Conservation (phyloP, 352 stramenopile genomes). For the Phytopythium litorale region DNA sequence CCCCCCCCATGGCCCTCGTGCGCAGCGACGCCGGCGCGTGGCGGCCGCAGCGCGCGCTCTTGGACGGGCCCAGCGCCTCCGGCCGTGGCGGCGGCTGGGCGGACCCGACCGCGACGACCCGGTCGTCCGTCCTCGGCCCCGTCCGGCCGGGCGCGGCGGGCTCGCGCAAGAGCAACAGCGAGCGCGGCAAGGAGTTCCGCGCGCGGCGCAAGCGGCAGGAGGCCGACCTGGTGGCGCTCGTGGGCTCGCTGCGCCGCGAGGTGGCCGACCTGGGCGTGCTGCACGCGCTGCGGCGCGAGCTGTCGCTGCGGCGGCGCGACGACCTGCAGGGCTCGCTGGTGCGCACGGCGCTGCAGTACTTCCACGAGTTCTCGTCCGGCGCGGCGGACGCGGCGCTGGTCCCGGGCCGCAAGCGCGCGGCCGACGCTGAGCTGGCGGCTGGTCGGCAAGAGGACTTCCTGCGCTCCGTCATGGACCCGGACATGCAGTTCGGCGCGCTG, state of each 20-base stretch:
- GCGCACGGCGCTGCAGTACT: constrained; percentile 41
- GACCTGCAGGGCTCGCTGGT: constrained; percentile 37
- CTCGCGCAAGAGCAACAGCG: constrained; percentile 53
- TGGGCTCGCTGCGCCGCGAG: constrained; percentile 35
- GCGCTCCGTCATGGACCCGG: constrained; percentile 29
- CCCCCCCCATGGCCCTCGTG: too few species aligned
- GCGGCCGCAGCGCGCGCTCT: too few species aligned
- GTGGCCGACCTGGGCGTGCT: constrained; percentile 44
- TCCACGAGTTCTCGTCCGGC: constrained; percentile 39
- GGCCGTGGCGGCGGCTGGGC: too few species aligned
- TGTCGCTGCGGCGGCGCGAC: constrained; percentile 26
- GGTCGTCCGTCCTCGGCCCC: too few species aligned
- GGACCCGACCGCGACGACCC: too few species aligned
- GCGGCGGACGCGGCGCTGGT: constrained; percentile 19
- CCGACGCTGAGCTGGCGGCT: constrained; percentile 11
- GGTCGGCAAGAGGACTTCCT: constrained; percentile 30
- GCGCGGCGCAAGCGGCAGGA: constrained; percentile 50
- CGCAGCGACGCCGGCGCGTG: too few species aligned
- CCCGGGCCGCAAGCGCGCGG: constrained; percentile 28
- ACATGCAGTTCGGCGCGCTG: constrained; percentile 25
- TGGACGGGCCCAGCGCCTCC: too few species aligned
- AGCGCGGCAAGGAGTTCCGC: constrained; percentile 56
- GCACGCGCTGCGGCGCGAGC: constrained; percentile 34
- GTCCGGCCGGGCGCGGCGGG: too few species aligned
- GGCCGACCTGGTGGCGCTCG: constrained; percentile 25